A percentile compares a stretch with the other conserved stretches of the same genome.
Conservation (phyloP, 257 asterid genomes). For the Gentiana dahurica region DNA sequence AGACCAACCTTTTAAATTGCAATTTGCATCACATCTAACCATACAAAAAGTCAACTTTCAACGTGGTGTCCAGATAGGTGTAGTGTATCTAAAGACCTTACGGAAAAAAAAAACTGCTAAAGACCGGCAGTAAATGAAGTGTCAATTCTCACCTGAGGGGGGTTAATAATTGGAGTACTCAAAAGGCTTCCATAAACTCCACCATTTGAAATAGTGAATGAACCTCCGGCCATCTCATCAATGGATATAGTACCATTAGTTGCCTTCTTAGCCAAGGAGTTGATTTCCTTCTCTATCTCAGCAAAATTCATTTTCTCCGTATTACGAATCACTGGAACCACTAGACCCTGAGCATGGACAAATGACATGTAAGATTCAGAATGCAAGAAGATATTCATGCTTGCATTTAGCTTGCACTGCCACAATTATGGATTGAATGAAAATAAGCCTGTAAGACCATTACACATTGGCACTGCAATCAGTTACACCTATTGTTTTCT, state of each 20-base stretch:
- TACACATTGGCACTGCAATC: too few relatives aligned
- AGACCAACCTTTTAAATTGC: not conserved
- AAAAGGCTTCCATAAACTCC: conserved; percentile 97
- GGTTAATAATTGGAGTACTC: conserved; percentile 96
- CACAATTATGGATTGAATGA: too few relatives aligned
- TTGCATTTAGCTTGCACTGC: too few relatives aligned
- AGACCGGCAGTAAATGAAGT: not conserved
- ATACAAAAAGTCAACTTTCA: too few relatives aligned
- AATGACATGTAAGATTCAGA: conserved; percentile 8
- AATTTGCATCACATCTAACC: too few relatives aligned
- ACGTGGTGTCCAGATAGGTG: too few relatives aligned
- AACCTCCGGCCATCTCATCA: conserved; percentile 98
- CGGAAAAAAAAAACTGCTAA: not conserved
- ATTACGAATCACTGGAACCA: conserved; percentile 90
- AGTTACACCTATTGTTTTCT: too few relatives aligned
- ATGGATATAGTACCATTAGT: conserved; percentile 80
- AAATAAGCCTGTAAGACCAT: too few relatives aligned
- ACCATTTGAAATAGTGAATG: conserved; percentile 94
- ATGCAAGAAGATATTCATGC: too few relatives aligned
- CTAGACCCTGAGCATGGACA: conserved; percentile 66
- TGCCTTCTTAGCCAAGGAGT: conserved; percentile 87
- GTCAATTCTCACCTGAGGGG: conserved; percentile 73
- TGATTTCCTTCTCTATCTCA: conserved; percentile 86
- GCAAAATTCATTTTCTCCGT: conserved; percentile 91
- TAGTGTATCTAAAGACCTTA: too few relatives aligned